Evolutionary conservation across 208 protist species (phyloP), one percentile per base, ranked within the genome.

Genomic region (Leishmania aethiopica): DNA sequence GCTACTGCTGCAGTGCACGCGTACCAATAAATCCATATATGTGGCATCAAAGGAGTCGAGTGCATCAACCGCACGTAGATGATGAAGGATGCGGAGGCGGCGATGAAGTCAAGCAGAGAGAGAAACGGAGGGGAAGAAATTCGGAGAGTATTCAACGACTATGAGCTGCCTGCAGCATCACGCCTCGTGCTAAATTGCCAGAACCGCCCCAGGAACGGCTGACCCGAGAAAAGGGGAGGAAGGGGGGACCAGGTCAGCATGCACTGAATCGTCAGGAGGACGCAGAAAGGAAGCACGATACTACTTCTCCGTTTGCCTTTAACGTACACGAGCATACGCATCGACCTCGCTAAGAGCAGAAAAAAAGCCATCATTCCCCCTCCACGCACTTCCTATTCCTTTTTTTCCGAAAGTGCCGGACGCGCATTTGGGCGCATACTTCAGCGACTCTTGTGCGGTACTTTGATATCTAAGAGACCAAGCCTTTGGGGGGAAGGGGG

Each of bases 21-120:
- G 70, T 32, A 37, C 10, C n/a, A 45, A 53, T 10, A 19, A 28
- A 74, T 35, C 8, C 70, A 74, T 28, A 32, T 49, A 13, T 51
- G 22, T 35, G 28, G 55, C 40, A 74, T 74, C 8, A 53, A 74
- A 74, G n/a, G 45, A 74, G 70, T 37, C 28, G 45, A 55, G 70
- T 55, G 28, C 70, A 37, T 3, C 45, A 19, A 15, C 17, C 13
- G 35, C 66, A 45, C 66, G 45, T 28, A 70, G 66, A 42, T 35
- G 64, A 35, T 57, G 45, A 67, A 57, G 8, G 13, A 45, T 8
- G 35, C 55, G 28, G 42, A 77, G 19, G 55, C 53, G 70, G 59
- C 37, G 28, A 62, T 35, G 47, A 70, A 40, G 64, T 49, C 67
- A 64, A 69, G 53, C 75, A 79, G 60, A 47, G 45, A 83, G 73